Percentiles rank a stretch among this genome's conserved stretches.
Conservation (phyloP, 2,329 filamentous ascomycete genomes). For the Curvularia hawaiiensis region DNA sequence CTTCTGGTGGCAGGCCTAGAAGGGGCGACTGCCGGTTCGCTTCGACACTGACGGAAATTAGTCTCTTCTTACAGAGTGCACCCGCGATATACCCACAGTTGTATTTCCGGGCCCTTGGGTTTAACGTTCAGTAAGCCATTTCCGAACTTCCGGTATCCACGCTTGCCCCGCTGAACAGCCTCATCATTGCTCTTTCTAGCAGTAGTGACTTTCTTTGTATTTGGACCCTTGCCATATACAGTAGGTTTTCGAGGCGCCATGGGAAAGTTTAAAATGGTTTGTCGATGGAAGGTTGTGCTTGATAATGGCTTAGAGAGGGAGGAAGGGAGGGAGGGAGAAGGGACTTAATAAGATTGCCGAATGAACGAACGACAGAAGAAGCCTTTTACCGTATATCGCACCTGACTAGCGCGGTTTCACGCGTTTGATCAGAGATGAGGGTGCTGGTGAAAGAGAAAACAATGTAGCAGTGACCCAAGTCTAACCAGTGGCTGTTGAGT, state of each 20-base stretch:
- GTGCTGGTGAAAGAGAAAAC: background rate
- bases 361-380: background rate
- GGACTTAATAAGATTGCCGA: background rate
- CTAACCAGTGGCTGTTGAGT: background rate
- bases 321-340: background rate
- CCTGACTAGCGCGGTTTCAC: background rate
- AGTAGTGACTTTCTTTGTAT: background rate
- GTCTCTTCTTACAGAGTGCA: background rate
- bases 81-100: constrained; percentile 7
- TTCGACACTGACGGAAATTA: constrained; percentile 12
- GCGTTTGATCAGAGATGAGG: background rate
- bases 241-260: constrained; percentile 8
- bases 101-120: constrained; percentile 20
- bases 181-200: constrained; percentile 3
- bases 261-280: background rate
- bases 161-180: constrained; percentile 18
- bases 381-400: background rate
- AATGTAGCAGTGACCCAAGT: background rate
- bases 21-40: constrained; percentile 18
- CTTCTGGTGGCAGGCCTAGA: constrained; percentile 20
- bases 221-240: background rate
- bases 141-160: constrained; percentile 23
- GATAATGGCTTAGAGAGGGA: background rate
- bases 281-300: background rate
- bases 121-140: constrained; percentile 22